These are phyloP conservation scores for Penicillium sp. DNA, from an alignment of 2,329 filamentous ascomycete genomes.

Conservation along the genomic window DNA sequence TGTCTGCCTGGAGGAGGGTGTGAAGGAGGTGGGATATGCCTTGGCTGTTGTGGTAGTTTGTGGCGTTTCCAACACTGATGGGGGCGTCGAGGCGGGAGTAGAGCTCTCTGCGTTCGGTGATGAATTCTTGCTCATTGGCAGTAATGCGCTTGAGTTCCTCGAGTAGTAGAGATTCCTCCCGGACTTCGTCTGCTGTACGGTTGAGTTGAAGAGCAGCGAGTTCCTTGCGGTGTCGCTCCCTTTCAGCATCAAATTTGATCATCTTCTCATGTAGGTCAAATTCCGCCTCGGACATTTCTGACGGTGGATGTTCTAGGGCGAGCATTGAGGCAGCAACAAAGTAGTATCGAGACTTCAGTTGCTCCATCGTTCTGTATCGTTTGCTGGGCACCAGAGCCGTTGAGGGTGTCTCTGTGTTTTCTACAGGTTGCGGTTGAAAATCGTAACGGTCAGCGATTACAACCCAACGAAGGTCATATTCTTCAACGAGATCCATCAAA, in stretches of 20 bases:
- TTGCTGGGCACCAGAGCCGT: constrained; percentile 43
- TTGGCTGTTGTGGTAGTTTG: constrained; percentile 77
- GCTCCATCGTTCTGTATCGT: constrained; percentile 75
- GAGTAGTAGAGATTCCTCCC: constrained; percentile 87
- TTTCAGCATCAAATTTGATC: constrained; percentile 79
- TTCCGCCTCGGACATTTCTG: constrained; percentile 86
- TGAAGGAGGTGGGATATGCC: constrained; percentile 81
- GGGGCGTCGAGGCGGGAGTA: constrained; percentile 88
- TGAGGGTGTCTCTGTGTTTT: constrained; percentile 32
- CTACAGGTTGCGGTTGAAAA: constrained; percentile 48
- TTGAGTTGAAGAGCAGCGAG: constrained; percentile 80
- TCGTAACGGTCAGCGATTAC: constrained; percentile 94
- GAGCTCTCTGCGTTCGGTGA: constrained; percentile 84
- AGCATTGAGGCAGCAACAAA: constrained; percentile 82
- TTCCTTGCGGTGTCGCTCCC: constrained; percentile 80
- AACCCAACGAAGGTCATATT: constrained; percentile 88
- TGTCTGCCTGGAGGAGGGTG: constrained; percentile 80
- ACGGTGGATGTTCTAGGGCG: constrained; percentile 76
- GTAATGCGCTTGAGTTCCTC: constrained; percentile 92
- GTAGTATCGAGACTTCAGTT: constrained; percentile 91
- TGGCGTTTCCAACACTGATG: constrained; percentile 69
- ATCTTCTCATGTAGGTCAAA: constrained; percentile 84
- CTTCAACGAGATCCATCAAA: constrained; percentile 72
- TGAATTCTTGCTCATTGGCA: constrained; percentile 81
- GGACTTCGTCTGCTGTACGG: constrained; percentile 82